Base-by-base conservation (phyloP, 1,139 yeast genomes). In the Pichia sp. region DNA sequence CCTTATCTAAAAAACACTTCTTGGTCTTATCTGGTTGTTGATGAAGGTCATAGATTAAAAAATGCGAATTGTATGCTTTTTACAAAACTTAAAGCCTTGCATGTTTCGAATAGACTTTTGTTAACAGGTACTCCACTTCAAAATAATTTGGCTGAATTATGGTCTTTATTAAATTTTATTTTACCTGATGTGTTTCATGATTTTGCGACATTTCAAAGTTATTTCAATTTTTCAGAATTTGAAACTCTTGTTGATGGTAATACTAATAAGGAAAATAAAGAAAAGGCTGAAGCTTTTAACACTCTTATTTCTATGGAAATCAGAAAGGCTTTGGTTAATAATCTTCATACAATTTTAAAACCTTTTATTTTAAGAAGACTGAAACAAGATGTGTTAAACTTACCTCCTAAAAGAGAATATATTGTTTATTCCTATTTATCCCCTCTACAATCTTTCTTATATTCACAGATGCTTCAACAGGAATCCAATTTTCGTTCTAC, bases 81-180 rank as follows among this genome's bases (percentile, higher is more conserved):
- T 45, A 74, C 74, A 45, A 80, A 80, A 50, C 70, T 90, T 53
- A 89, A 87, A 57, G 73, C 72, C 53, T 70, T 87, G 30, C 69
- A 76, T 30, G 80, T 82, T 0, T 69, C 77, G 2, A 90, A 90
- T 58, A 69, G 96, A 50, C 66, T 90, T 41, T 66, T 90, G 34
- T 68, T 90, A 16, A 90, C 97, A 0, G 97, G 97, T 20, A 90
- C 98, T 0, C 97, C 98, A 0, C 67, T 90, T 40, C 98, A 90
- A 61, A 90, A 90, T 60, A 90, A 89, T 58, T 67, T 90, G 46
- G 76, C 82, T 42, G 98, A 90, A 62, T 67, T 90, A 35, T 90
- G 97, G 97, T 83, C 96, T 0, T 68, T 90, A 48, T 69, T 90
- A 46, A 90, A 92, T 59, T 90, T 90, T 57, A 82, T 90, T 37